These are phyloP conservation scores for Russula sp. DNA, from an alignment of 768 basidiomycete species.

Conservation along the genomic window DNA sequence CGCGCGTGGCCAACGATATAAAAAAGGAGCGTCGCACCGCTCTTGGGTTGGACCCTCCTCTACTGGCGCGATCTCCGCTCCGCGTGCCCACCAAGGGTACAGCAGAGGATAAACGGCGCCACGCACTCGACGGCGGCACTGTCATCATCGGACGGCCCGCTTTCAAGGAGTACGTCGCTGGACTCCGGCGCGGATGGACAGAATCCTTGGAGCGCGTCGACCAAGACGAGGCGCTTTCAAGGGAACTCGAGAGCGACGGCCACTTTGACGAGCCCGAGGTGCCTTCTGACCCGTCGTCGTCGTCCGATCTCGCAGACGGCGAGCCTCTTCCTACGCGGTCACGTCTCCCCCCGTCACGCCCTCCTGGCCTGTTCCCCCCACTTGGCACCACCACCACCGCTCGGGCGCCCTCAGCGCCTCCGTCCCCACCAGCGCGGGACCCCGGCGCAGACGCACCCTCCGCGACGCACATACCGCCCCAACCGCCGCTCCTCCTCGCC, in stretches of 20 bases:
- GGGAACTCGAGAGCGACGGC: constrained; percentile 62
- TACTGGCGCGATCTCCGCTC: constrained; percentile 32
- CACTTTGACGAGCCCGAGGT: constrained; percentile 67
- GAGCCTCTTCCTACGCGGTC: constrained; percentile 41
- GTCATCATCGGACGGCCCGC: constrained; percentile 84
- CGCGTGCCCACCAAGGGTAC: constrained; percentile 49
- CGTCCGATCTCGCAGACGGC: constrained; percentile 29
- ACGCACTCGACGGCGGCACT: constrained; percentile 75
- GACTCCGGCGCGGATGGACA: constrained; percentile 80
- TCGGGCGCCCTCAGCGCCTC: constrained; percentile 24
- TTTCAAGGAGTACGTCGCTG: constrained; percentile 92
- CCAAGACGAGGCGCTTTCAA: constrained; percentile 63
- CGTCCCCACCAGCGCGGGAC: constrained; percentile 23
- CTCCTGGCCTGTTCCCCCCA: constrained; percentile 28
- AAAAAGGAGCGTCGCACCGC: constrained; percentile 62
- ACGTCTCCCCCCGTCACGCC: constrained; percentile 33
- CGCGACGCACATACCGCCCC: constrained; percentile 55
- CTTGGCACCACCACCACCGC: constrained; percentile 32
- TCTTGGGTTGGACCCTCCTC: constrained; percentile 54
- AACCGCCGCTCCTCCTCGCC: constrained; percentile 76
- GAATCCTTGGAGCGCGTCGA: constrained; percentile 62
- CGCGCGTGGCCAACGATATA: constrained; percentile 66
- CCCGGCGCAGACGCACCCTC: constrained; percentile 39
- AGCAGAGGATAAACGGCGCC: constrained; percentile 45
- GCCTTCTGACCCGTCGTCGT: constrained; percentile 19